Base-by-base conservation (phyloP, 371 early-diverging fungal species). In the Amoeboaphelidium occidentale region DNA sequence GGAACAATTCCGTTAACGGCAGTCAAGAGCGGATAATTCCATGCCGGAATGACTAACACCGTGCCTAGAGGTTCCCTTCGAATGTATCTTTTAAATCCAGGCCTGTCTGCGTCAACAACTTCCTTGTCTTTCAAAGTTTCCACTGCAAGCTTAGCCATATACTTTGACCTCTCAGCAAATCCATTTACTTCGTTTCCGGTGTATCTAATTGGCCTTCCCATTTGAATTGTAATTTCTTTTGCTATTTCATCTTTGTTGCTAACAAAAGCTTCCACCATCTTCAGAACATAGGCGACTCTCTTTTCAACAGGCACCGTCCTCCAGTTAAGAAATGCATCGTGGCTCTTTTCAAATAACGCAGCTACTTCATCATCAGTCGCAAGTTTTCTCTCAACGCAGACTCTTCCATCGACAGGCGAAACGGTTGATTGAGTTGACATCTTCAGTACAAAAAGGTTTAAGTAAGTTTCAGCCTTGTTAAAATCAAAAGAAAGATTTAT, bases 151-250 rank as follows among this genome's bases (percentile, higher is more conserved):
- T 74, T 70, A n/a, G 75, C 66, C 73, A 85, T 68, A 55, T 80
- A 75, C 17, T 63, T 58, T 2, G 79, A 78, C 25, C 86, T 70
- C 41, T 75, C 70, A 20, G 73, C 59, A 3, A 78, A 74, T 4
- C 81, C 82, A 46, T 70, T 68, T 46, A 83, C 63, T 58, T 85
- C 84, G 22, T 78, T 76, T 2, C 60, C 67, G 13, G 70, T 72
- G 43, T 80, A 81, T 12, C 73, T 64, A 43, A 72, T 58, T 3
- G 86, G 86, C 3, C 86, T 52, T 20, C 83, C 83, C 74, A 85
- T 82, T 49, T 75, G 73, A 27, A 58, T 53, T 0, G 77, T 66
- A 48, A 85, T 61, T 21, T 77, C 77, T 23, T 60, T 52, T 25
- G 72, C 72, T 3, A 81, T 58, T 13, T 63, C 65, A 22, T 76